A percentile compares a stretch with the other conserved stretches of the same genome.
Evolutionary conservation across 148 eudicot genomes (phyloP).

Genomic region (Chenopodium suecicum): DNA sequence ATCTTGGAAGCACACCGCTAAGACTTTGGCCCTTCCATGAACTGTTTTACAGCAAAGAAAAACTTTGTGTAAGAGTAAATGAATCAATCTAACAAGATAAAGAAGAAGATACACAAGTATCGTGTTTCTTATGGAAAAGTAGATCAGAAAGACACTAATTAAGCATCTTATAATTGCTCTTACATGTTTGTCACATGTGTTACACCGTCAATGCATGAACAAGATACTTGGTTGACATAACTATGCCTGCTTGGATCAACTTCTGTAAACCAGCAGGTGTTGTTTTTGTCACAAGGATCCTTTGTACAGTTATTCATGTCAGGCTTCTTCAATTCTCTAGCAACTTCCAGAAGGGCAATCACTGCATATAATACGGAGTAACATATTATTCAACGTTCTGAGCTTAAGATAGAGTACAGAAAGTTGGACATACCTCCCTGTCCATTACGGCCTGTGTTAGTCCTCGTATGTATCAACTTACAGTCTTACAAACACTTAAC

Average conservation of each 20-base stretch:
- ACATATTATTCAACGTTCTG: background rate
- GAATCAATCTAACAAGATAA: background rate
- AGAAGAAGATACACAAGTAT: too few relatives aligned
- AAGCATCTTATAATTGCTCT: background rate
- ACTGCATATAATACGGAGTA: background rate
- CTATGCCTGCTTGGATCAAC: slow-evolving; percentile 3
- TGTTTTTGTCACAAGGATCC: slow-evolving; percentile 8
- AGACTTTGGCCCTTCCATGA: slow-evolving; percentile 29
- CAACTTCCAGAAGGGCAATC: background rate
- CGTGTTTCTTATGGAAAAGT: background rate
- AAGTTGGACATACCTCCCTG: background rate
- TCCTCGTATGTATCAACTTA: background rate
- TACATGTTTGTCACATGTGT: slow-evolving; percentile 19
- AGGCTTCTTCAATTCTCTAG: slow-evolving; percentile 4
- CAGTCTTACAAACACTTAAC: too few relatives aligned
- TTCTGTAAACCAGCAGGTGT: background rate
- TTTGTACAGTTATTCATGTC: background rate
- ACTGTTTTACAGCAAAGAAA: slow-evolving; percentile 12
- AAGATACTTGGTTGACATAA: slow-evolving; percentile 21
- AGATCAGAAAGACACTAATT: background rate
- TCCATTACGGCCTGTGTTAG: background rate
- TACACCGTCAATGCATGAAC: slow-evolving; percentile 10
- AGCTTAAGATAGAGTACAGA: background rate
- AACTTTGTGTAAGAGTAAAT: background rate
- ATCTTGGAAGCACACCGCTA: slow-evolving; percentile 21